Base-by-base conservation (phyloP, 192 early-diverging fungal genomes). In the Gamsiella multidivaricata region DNA sequence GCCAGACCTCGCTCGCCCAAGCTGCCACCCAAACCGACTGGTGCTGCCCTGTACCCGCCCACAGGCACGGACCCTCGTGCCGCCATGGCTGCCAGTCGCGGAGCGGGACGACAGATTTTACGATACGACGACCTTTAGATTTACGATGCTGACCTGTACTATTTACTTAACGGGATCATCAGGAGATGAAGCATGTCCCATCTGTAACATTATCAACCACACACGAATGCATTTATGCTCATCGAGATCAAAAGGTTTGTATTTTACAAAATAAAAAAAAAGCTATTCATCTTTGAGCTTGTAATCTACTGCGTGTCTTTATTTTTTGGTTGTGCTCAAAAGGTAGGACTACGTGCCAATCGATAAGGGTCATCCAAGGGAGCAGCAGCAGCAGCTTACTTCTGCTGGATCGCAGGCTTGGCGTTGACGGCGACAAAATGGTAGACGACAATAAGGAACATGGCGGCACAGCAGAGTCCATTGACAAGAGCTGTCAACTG, bases 71-170 rank as follows among this genome's bases (percentile, higher is more conserved):
- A 66, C 20, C 57, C 72, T 41, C 52, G 56, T 1, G 73, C 64
- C 17, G 36, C 62, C 5, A 58, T 59, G 45, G n/a, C 70, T 26
- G 26, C 54, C 5, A 20, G 43, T 32, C 61, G 70, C 1, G 37
- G 61, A 3, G 42, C 37, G 32, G 59, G 59, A 2, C 54, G 70
- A 53, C 70, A 65, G 39, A 73, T 73, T 34, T 45, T 73, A 6
- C 31, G 70, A 28, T 73, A 73, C 33, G 70, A 65, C n/a, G 70
- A 73, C 49, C 43, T 73, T 14, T 70, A 61, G 28, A n/a, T 25
- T n/a, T 57, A 54, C 33, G 28, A 41, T 37, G 22, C 28, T 41
- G 20, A 22, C 23, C 41, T 57, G n/a, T 25, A 14, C 11, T 54
- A 7, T 12, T 52, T 41, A n/a, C n/a, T n/a, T n/a, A n/a, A n/a